Conservation (phyloP, 2,329 filamentous ascomycete species). For the Monosporascus sp. region DNA sequence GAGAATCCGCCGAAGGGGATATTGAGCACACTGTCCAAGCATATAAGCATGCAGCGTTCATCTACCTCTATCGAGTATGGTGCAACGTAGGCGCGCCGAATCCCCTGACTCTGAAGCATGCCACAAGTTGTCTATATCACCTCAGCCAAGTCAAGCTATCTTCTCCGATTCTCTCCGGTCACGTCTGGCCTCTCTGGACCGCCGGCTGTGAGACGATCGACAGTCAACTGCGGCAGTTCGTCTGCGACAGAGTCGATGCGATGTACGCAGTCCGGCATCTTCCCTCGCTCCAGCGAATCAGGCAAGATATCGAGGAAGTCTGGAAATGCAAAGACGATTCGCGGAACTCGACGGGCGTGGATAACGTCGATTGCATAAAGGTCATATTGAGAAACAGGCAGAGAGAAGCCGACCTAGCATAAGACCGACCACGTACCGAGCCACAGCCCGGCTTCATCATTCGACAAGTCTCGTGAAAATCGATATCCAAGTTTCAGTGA, state of each 20-base stretch:
- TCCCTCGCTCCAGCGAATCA: constrained; percentile 21
- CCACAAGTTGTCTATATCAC: constrained; percentile 19
- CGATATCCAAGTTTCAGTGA: too few species aligned
- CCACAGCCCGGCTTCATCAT: too few species aligned
- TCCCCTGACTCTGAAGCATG: constrained; percentile 14
- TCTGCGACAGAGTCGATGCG: constrained; percentile 15
- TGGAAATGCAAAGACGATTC: constrained; percentile 25
- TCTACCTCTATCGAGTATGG: constrained; percentile 27
- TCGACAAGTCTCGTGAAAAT: too few species aligned
- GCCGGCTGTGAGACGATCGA: constrained; percentile 27
- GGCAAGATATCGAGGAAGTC: constrained; percentile 24
- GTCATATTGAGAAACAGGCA: constrained; percentile 17
- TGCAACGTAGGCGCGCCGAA: constrained; percentile 16
- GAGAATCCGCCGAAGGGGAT: constrained; percentile 5
- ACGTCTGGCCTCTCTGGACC: constrained; percentile 28
- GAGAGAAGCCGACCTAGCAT: constrained; percentile 15
- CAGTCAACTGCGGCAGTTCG: constrained; percentile 13
- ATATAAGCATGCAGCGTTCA: constrained; percentile 25
- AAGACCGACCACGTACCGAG: background rate
- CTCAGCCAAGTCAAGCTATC: constrained; percentile 17
- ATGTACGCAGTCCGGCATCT: constrained; percentile 25
- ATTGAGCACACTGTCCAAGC: constrained; percentile 22
- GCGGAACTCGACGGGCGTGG: constrained; percentile 19
- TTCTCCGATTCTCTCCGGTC: constrained; percentile 23
- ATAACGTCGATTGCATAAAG: constrained; percentile 26